These are phyloP conservation scores for Limtongia smithiae DNA, from an alignment of 805 yeast genomes.

Conservation along the genomic window DNA sequence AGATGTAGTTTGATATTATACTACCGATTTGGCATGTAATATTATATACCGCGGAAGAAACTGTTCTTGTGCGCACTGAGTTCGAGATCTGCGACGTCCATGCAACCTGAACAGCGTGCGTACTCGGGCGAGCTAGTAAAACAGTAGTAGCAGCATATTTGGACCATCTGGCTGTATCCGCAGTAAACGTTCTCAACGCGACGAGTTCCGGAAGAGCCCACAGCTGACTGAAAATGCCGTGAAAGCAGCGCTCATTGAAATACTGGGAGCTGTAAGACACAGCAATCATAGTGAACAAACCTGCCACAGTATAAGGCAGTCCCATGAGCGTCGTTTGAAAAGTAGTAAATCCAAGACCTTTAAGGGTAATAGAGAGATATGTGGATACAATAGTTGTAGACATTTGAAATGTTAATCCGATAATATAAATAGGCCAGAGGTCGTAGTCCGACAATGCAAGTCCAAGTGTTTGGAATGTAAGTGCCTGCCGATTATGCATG, in stretches of 20 bases:
- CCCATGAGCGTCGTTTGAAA: slow-evolving; percentile 51
- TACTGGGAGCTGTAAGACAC: slow-evolving; percentile 11
- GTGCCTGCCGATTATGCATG: slow-evolving; percentile 58
- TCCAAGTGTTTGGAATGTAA: slow-evolving; percentile 43
- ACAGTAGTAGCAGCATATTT: slow-evolving; percentile 29
- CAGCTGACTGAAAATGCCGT: slow-evolving; percentile 13
- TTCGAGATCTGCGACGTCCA: slow-evolving; percentile 64
- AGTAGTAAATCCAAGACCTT: slow-evolving; percentile 50
- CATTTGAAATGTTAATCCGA: slow-evolving; percentile 45
- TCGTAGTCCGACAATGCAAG: slow-evolving; percentile 48
- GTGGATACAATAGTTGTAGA: slow-evolving; percentile 40
- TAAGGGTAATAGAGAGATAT: slow-evolving; percentile 51
- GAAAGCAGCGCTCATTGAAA: slow-evolving; percentile 11
- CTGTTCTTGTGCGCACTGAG: slow-evolving; percentile 59
- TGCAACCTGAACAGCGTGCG: slow-evolving; percentile 54
- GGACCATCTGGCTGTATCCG: slow-evolving; percentile 22
- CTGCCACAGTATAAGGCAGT: slow-evolving; percentile 45
- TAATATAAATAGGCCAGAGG: slow-evolving; percentile 52
- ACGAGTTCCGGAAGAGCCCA: slow-evolving; percentile 20
- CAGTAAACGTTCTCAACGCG: slow-evolving; percentile 31
- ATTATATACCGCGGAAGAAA: slow-evolving; percentile 62
- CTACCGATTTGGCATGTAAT: slow-evolving; percentile 59
- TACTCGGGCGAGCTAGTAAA: slow-evolving; percentile 45
- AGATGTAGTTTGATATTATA: slow-evolving; percentile 55
- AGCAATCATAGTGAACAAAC: slow-evolving; percentile 32